Evolutionary conservation across 495 filamentous ascomycete genomes (phyloP).

Genomic region (Tuber brumale): DNA sequence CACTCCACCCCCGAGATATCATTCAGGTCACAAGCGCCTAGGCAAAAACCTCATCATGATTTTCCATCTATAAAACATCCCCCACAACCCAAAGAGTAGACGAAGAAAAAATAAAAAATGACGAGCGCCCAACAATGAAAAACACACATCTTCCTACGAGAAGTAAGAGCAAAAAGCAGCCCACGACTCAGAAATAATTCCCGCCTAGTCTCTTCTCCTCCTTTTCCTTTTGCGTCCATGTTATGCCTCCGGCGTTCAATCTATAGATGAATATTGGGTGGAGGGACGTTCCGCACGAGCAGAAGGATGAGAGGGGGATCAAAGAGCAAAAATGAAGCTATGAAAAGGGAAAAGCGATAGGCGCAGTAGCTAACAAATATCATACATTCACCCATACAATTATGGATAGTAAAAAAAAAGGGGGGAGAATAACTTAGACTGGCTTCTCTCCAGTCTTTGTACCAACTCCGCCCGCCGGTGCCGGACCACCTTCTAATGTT

Average conservation of each 20-base stretch:
- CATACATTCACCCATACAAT: background rate
- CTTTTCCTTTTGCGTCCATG: background rate
- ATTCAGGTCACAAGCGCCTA: background rate
- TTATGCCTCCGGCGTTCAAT: background rate
- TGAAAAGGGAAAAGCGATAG: background rate
- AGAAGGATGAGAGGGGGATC: background rate
- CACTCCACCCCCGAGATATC: background rate
- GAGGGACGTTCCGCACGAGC: background rate
- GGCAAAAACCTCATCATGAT: background rate
- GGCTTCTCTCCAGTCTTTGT: constrained; percentile 15
- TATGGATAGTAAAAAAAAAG: constrained; percentile 6
- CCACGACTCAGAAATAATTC: background rate
- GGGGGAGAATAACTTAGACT: constrained; percentile 14
- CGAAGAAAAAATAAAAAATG: background rate
- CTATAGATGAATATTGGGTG: background rate
- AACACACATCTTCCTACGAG: background rate
- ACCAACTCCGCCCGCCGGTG: constrained; percentile 4
- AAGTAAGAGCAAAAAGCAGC: background rate
- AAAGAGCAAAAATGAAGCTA: background rate
- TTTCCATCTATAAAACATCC: constrained; percentile 3
- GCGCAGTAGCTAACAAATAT: background rate
- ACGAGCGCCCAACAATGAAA: constrained; percentile 2
- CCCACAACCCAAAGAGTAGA: background rate
- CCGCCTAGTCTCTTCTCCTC: background rate
- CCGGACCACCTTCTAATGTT: constrained; percentile 17